phyloP scores from a whole-genome alignment of 129 eudicot genomes.

The Daucus carota region DNA sequence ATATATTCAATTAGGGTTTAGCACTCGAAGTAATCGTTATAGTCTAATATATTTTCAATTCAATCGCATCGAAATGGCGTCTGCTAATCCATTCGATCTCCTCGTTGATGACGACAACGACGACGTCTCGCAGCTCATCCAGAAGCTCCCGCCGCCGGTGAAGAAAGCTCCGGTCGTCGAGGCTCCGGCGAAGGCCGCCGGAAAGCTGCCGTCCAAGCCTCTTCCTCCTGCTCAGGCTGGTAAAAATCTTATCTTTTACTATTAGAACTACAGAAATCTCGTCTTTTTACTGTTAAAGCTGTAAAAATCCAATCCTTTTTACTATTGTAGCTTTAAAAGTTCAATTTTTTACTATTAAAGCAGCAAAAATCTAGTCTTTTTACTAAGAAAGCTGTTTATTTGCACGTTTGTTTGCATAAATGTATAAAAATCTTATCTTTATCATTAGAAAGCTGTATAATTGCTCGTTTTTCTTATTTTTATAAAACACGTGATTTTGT shows the following conservation, averaged over 20 bases:
- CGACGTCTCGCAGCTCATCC: constrained; percentile 44
- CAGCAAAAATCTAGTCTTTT: too few relatives aligned
- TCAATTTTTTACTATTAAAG: too few relatives aligned
- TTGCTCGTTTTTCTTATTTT: too few relatives aligned
- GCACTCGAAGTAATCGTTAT: not conserved
- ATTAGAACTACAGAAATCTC: not conserved
- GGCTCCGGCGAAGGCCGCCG: constrained; percentile 29
- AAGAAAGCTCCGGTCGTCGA: constrained; percentile 24
- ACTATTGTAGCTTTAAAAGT: not conserved
- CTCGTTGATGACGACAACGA: constrained; percentile 73
- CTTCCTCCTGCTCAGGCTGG: constrained; percentile 79
- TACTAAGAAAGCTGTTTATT: not conserved
- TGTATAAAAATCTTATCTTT: constrained; percentile 16
- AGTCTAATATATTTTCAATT: not conserved
- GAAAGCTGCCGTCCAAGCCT: constrained; percentile 63
- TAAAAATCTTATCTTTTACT: constrained; percentile 4
- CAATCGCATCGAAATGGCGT: constrained; percentile 40
- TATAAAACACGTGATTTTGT: not conserved
- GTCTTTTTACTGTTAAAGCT: not conserved
- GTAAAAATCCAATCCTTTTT: not conserved
- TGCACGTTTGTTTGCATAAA: too few relatives aligned
- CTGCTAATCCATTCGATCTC: constrained; percentile 70
- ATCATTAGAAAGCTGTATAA: not conserved
- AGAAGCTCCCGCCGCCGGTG: constrained; percentile 36
- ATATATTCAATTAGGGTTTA: constrained; percentile 7